phyloP scores from a whole-genome alignment of 176 grass and related monocot genomes.

The Guadua angustifolia region DNA sequence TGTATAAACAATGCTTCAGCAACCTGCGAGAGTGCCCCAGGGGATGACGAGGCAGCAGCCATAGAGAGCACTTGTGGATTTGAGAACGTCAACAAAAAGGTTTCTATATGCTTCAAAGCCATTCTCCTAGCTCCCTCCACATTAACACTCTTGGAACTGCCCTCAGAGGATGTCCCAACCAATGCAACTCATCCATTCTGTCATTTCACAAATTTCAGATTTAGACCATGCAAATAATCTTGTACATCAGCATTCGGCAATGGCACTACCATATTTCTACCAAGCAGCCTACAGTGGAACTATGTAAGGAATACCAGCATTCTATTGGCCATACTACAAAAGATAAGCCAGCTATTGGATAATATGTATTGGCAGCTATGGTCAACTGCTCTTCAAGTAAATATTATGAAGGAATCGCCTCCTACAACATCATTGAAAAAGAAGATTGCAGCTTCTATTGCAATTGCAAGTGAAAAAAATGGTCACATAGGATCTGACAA shows the following conservation, averaged over 20 bases:
- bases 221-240: constrained; percentile 37
- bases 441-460: constrained; percentile 13
- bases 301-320: constrained; percentile 1
- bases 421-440: constrained; percentile 22
- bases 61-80: constrained; percentile 80
- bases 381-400: neutral
- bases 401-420: neutral
- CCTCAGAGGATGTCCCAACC: constrained; percentile 72
- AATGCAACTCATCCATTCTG: constrained; percentile 93
- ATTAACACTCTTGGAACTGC: constrained; percentile 75
- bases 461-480: constrained; percentile 31
- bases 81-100: constrained; percentile 85
- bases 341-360: neutral
- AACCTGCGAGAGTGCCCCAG: constrained; percentile 70
- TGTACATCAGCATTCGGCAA: constrained; percentile 12
- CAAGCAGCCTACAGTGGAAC: neutral
- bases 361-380: neutral
- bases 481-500: constrained; percentile 17
- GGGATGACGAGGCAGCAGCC: constrained; percentile 73
- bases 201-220: constrained; percentile 42
- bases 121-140: constrained; percentile 95
- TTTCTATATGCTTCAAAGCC: constrained; percentile 96
- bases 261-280: neutral
- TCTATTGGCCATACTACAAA: constrained; percentile 1
- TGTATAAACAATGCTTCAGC: constrained; percentile 87